Evolutionary conservation across 2,329 filamentous ascomycete genomes (phyloP).

Genomic region (Tolypocladium pustulatum): DNA sequence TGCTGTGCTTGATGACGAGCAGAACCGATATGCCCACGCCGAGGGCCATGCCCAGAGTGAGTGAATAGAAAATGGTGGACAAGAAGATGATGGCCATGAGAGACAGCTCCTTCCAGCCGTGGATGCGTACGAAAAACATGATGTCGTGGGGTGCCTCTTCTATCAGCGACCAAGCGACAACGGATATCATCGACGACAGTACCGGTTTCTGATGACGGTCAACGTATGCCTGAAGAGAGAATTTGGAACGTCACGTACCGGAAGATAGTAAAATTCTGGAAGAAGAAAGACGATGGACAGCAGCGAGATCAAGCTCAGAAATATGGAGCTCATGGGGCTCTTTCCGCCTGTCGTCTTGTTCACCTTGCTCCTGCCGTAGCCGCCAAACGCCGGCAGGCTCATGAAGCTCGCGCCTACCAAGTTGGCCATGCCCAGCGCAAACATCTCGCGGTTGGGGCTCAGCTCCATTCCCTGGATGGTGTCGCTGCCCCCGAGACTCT

Average conservation of each 20-base stretch:
- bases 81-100: slow-evolving; percentile 88
- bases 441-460: slow-evolving; percentile 85
- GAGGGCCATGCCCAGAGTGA: slow-evolving; percentile 86
- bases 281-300: slow-evolving; percentile 72
- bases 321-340: slow-evolving; percentile 86
- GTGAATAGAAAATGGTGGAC: slow-evolving; percentile 88
- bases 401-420: slow-evolving; percentile 87
- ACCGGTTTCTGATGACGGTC: slow-evolving; percentile 64
- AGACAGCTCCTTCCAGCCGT: slow-evolving; percentile 73
- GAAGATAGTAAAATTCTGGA: slow-evolving; percentile 89
- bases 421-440: slow-evolving; percentile 84
- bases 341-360: slow-evolving; percentile 86
- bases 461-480: slow-evolving; percentile 70
- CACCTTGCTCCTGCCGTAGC: slow-evolving; percentile 92
- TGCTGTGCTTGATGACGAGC: slow-evolving; percentile 81
- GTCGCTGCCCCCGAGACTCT: slow-evolving; percentile 64
- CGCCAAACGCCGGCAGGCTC: slow-evolving; percentile 87
- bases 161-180: slow-evolving; percentile 87
- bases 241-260: slow-evolving; percentile 38
- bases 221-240: no score
- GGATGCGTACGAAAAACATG: slow-evolving; percentile 75
- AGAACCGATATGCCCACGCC: slow-evolving; percentile 86
- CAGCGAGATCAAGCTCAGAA: slow-evolving; percentile 74
- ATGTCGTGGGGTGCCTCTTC: slow-evolving; percentile 94
- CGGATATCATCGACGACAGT: slow-evolving; percentile 85